phyloP scores from a whole-genome alignment of 2,329 filamentous ascomycete genomes.

The Penicillium concentricum region DNA sequence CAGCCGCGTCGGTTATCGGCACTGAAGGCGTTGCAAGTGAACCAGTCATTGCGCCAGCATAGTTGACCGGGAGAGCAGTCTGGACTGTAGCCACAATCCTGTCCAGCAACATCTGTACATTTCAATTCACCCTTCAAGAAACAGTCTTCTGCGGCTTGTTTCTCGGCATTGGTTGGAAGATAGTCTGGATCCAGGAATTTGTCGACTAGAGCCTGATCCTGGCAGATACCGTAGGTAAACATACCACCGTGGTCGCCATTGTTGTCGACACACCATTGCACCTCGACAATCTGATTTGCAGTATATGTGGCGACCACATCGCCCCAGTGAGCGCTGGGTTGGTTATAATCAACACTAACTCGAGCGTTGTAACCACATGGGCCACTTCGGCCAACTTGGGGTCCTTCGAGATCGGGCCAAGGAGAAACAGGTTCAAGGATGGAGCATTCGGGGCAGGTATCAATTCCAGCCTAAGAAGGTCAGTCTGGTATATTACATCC shows the following conservation, averaged over 20 bases:
- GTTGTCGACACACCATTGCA: conserved; percentile 58
- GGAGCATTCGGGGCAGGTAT: conserved; percentile 56
- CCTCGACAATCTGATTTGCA: conserved; percentile 48
- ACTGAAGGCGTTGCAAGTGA: conserved; percentile 45
- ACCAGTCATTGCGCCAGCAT: conserved; percentile 56
- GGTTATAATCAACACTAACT: conserved; percentile 55
- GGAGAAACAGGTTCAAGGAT: conserved; percentile 54
- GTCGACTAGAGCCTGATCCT: conserved; percentile 52
- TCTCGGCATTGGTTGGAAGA: conserved; percentile 52
- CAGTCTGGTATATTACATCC: background rate
- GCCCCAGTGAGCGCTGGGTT: conserved; percentile 48
- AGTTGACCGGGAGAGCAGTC: conserved; percentile 49
- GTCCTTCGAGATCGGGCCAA: conserved; percentile 51
- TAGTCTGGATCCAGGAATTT: conserved; percentile 51
- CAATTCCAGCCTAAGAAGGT: conserved; percentile 43
- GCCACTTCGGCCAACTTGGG: conserved; percentile 50
- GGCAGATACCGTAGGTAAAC: conserved; percentile 56
- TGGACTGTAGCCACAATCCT: conserved; percentile 50
- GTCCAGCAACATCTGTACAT: conserved; percentile 53
- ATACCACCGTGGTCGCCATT: conserved; percentile 59
- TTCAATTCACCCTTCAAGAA: conserved; percentile 50
- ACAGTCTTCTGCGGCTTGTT: conserved; percentile 55
- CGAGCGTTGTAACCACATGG: conserved; percentile 57
- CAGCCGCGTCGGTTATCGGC: conserved; percentile 22
- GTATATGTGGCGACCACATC: conserved; percentile 47